Evolutionary conservation across 331 rosid species (phyloP).

Genomic region (Prunus yedoensis): DNA sequence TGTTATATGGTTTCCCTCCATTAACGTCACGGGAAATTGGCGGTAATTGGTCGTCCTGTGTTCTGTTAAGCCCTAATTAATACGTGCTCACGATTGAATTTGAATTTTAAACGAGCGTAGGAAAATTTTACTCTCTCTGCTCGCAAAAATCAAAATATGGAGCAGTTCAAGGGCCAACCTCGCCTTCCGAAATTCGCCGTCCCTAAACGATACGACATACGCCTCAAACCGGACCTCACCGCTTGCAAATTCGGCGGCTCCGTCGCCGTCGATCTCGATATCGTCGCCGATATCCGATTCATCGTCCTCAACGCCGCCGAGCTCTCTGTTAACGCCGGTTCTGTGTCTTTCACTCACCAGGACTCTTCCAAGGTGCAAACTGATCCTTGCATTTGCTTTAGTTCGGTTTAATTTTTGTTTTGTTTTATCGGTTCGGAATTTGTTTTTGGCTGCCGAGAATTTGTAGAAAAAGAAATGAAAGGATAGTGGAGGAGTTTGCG

Average conservation of each 20-base stretch:
- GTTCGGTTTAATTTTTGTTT: too few relatives aligned
- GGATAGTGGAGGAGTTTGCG: neutral
- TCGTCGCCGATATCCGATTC: slow-evolving; percentile 56
- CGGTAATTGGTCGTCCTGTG: too few relatives aligned
- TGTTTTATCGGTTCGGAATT: too few relatives aligned
- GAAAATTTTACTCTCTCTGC: too few relatives aligned
- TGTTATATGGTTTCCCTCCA: too few relatives aligned
- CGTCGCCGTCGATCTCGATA: slow-evolving; percentile 50
- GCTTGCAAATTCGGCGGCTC: slow-evolving; percentile 63
- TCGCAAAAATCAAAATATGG: neutral
- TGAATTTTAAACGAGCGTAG: too few relatives aligned
- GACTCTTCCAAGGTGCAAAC: slow-evolving; percentile 51
- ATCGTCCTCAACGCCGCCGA: slow-evolving; percentile 81
- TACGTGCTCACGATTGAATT: too few relatives aligned
- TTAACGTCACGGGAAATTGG: too few relatives aligned
- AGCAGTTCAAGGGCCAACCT: slow-evolving; percentile 25
- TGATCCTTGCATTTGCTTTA: neutral
- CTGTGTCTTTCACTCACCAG: slow-evolving; percentile 39
- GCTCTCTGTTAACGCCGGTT: slow-evolving; percentile 29
- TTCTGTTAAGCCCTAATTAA: too few relatives aligned
- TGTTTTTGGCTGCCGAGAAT: neutral
- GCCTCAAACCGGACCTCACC: slow-evolving; percentile 68
- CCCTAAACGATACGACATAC: slow-evolving; percentile 64
- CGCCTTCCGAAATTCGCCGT: slow-evolving; percentile 84
- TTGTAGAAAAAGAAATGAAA: neutral